Percentiles rank a stretch among this genome's conserved stretches.
Conservation (phyloP, 2,329 filamentous ascomycete genomes). For the Acarospora socialis region DNA sequence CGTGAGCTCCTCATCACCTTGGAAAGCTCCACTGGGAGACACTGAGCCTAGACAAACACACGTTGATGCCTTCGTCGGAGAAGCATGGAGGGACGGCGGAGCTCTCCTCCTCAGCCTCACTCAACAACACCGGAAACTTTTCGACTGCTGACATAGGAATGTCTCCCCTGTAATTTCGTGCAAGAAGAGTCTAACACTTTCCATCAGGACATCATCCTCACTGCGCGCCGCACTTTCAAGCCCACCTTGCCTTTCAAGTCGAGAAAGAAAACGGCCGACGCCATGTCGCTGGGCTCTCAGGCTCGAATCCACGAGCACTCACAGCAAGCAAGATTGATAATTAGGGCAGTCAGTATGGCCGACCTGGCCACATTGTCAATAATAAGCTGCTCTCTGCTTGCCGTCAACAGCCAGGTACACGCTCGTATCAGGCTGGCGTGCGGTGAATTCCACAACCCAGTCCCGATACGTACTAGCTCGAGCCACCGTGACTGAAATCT, state of each 20-base stretch:
- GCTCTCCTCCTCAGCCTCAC: conserved; percentile 97
- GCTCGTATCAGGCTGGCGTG: no score
- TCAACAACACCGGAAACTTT: conserved; percentile 89
- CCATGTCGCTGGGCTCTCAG: no score
- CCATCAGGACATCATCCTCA: conserved; percentile 14
- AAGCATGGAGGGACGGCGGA: conserved; percentile 96
- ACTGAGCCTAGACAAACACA: conserved; percentile 32
- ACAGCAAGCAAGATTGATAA: no score
- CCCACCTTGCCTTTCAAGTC: conserved; percentile 98
- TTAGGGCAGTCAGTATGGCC: no score
- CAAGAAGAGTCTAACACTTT: conserved; percentile 70
- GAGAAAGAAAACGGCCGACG: conserved; percentile 94
- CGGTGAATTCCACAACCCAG: conserved; percentile 9
- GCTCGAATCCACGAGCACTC: no score
- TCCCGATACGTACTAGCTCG: conserved; percentile 19
- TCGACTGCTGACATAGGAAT: conserved; percentile 99
- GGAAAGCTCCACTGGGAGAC: conserved; percentile 3
- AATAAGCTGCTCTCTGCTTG: no score
- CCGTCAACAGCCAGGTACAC: no score
- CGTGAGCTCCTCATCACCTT: conserved; percentile 3
- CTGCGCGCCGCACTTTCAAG: conserved; percentile 4
- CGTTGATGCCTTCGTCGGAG: conserved; percentile 96
- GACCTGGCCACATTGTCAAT: no score
- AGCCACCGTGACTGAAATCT: conserved; percentile 4
- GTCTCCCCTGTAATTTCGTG: conserved; percentile 95